Percentiles rank a stretch among this genome's conserved stretches.
These are phyloP conservation scores for Akanthomyces dipterigenus DNA, from an alignment of 2,329 filamentous ascomycete species.

Conservation along the genomic window DNA sequence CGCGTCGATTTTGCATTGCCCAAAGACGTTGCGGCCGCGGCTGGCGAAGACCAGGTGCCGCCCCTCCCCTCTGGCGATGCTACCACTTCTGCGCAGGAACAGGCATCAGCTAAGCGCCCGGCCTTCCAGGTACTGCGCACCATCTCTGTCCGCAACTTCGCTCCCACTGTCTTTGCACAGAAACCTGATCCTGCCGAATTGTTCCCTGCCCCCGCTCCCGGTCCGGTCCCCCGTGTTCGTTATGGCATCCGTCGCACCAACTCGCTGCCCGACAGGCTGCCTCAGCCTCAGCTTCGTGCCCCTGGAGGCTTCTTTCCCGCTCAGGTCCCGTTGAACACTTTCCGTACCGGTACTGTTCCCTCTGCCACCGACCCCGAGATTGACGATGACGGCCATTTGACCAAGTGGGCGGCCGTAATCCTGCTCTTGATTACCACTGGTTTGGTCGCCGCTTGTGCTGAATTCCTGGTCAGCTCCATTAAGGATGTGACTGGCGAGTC, in stretches of 20 bases:
- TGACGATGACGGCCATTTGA: slow-evolving; percentile 42
- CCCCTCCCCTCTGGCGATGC: background rate
- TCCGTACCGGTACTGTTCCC: slow-evolving; percentile 24
- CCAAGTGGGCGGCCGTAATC: slow-evolving; percentile 50
- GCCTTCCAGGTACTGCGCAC: slow-evolving; percentile 51
- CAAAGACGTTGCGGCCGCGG: background rate
- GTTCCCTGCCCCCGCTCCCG: slow-evolving; percentile 22
- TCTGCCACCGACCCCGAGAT: slow-evolving; percentile 23
- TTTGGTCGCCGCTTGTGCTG: slow-evolving; percentile 61
- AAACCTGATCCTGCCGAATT: slow-evolving; percentile 25
- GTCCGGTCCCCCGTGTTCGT: slow-evolving; percentile 49
- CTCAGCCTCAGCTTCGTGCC: slow-evolving; percentile 34
- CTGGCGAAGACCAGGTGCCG: background rate
- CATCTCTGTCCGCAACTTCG: slow-evolving; percentile 60
- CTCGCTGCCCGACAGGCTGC: slow-evolving; percentile 65
- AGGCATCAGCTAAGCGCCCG: slow-evolving; percentile 22
- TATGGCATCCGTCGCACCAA: slow-evolving; percentile 66
- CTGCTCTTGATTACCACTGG: slow-evolving; percentile 57
- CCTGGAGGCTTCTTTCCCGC: slow-evolving; percentile 45
- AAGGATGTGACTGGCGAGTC: slow-evolving; percentile 48
- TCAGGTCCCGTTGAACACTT: slow-evolving; percentile 33
- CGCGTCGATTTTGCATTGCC: slow-evolving; percentile 53
- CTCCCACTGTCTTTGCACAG: slow-evolving; percentile 63
- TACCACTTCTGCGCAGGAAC: background rate
- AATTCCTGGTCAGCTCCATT: slow-evolving; percentile 64